Base-by-base conservation (phyloP, 2,329 filamentous ascomycete genomes). In the Penicillium oxalicum region DNA sequence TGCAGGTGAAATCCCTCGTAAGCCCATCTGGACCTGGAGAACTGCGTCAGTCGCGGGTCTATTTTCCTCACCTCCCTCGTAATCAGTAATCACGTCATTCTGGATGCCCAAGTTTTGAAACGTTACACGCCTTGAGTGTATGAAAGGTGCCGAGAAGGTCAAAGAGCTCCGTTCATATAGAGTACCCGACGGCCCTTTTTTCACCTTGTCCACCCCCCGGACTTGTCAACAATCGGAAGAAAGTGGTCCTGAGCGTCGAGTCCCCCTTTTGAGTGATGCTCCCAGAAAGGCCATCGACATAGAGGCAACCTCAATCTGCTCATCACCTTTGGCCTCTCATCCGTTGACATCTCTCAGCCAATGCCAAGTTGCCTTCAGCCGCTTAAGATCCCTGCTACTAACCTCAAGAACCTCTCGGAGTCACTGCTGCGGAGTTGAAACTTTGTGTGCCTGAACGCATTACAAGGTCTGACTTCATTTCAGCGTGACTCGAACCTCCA, bases 321-420 rank as follows among this genome's bases (percentile, higher is more conserved):
- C 18, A 18, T 18, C 29, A 32, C 29, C 29, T 32, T 11, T 32
- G 29, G 2, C 7, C 18, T 43, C 40, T 5, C 29, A 12, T 48
- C 43, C 36, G 26, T 33, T 18, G 18, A 18, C 18, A 12, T 51
- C 41, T 47, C 48, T 51, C 51, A 53, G 45, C 48, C 50, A 45
- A 48, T 26, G 35, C 48, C 41, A 50, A 50, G 43, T 48, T 33
- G 11, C 29, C 25, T 37, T 38, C 47, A 51, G 50, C 53, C 50
- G 40, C 45, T 39, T 9, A 27, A 40, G 43, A 47, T 47, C 43
- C 50, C 47, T 50, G 49, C 40, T 28, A 18, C 40, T 35, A 43
- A 43, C 40, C 40, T 32, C 29, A 32, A 32, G 29, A 4, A 32
- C 29, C 29, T 32, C 29, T 32, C 29, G 5, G 29, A 32, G 29